Evolutionary conservation across 2,329 filamentous ascomycete species (phyloP).

Genomic region (Periconia sp.): DNA sequence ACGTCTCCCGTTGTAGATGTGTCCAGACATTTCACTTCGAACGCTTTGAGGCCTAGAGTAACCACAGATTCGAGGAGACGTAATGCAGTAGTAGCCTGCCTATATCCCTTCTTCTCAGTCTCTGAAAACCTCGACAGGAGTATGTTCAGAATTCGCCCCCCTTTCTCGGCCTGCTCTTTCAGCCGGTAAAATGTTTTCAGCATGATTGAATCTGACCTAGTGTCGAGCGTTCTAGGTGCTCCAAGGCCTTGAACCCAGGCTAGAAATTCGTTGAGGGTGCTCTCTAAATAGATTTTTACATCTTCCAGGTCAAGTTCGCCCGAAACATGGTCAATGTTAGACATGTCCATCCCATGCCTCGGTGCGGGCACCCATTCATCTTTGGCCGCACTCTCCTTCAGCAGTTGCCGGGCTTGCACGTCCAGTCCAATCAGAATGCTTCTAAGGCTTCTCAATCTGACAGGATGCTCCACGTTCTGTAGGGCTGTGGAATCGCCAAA

Average conservation of each 20-base stretch:
- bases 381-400: background rate
- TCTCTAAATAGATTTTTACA: background rate
- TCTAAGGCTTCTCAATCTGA: slow-evolving; percentile 3
- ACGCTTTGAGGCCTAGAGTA: background rate
- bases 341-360: background rate
- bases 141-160: background rate
- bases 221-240: background rate
- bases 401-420: slow-evolving; percentile 1
- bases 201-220: background rate
- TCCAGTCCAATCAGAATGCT: slow-evolving; percentile 4
- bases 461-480: background rate
- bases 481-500: background rate
- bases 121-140: background rate
- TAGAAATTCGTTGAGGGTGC: background rate
- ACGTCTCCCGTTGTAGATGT: background rate
- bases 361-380: background rate
- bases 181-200: background rate
- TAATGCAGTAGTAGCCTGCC: background rate
- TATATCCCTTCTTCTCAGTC: background rate
- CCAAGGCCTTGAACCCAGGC: background rate
- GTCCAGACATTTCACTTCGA: background rate
- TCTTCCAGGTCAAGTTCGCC: background rate
- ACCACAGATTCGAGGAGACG: background rate
- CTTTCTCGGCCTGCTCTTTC: background rate
- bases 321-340: background rate